These are phyloP conservation scores for Trichoderma polysporum DNA, from an alignment of 2,329 filamentous ascomycete species.

Conservation along the genomic window DNA sequence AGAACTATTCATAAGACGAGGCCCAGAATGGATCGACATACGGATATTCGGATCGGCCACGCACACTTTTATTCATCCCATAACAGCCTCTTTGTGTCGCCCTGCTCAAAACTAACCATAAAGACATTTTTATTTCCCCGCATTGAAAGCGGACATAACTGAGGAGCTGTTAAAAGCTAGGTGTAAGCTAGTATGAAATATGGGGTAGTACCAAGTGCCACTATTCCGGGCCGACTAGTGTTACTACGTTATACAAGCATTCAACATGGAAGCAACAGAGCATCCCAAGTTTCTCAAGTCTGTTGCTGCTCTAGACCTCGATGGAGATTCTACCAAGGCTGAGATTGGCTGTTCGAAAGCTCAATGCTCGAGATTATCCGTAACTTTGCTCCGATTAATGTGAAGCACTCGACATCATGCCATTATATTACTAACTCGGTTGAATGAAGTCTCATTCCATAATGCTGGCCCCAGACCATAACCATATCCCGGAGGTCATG, in stretches of 20 bases:
- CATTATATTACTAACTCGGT: neutral
- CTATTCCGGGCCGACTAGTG: slow-evolving; percentile 11
- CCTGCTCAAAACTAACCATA: neutral
- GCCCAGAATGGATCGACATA: neutral
- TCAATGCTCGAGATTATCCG: neutral
- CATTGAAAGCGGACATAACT: neutral
- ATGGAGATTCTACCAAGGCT: neutral
- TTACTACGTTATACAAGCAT: neutral
- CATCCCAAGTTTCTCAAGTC: neutral
- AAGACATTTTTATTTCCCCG: neutral
- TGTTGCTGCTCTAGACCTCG: neutral
- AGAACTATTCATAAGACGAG: neutral
- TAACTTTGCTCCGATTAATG: neutral
- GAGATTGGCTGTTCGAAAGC: neutral
- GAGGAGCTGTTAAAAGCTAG: neutral
- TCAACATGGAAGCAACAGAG: neutral
- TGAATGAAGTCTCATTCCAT: neutral
- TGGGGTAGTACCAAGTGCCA: neutral
- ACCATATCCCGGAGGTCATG: neutral
- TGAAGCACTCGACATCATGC: neutral
- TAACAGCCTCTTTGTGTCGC: neutral
- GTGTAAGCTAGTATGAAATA: neutral
- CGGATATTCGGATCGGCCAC: slow-evolving; percentile 2
- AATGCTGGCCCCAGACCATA: neutral
- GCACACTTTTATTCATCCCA: neutral